A percentile compares a stretch with the other conserved stretches of the same genome.
These are phyloP conservation scores for Fusarium pseudograminearum DNA, from an alignment of 2,329 filamentous ascomycete genomes.

Conservation along the genomic window DNA sequence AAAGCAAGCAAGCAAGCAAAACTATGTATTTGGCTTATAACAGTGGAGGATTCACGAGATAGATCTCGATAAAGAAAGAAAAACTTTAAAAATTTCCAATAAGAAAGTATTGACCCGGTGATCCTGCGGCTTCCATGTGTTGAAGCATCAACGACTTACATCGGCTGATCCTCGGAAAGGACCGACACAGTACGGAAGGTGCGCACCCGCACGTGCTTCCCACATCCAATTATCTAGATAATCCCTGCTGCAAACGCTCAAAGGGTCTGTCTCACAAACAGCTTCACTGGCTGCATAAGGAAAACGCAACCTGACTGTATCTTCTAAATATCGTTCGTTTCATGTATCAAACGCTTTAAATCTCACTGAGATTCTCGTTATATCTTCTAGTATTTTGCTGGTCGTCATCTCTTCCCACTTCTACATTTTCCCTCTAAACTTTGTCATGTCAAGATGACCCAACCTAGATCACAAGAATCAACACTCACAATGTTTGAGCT, in stretches of 20 bases:
- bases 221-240: conserved; percentile 5
- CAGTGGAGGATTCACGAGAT: rapidly evolving
- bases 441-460: conserved; percentile 49
- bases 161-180: conserved; percentile 34
- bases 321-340: background rate
- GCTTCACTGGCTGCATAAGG: conserved; percentile 1
- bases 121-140: background rate
- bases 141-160: conserved; percentile 14
- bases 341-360: background rate
- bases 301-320: background rate
- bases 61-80: background rate
- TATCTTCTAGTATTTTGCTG: background rate
- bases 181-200: conserved; percentile 3
- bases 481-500: conserved; percentile 58
- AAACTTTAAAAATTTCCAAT: too few relatives aligned
- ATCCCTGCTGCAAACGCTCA: conserved; percentile 40
- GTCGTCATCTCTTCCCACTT: background rate
- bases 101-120: background rate
- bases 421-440: background rate
- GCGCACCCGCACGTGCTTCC: conserved; percentile 5
- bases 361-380: background rate
- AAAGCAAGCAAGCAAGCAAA: background rate
- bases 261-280: conserved; percentile 18
- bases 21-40: background rate
- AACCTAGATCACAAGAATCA: conserved; percentile 35